A percentile compares a stretch with the other conserved stretches of the same genome.
These are phyloP conservation scores for Niebla homalea DNA, from an alignment of 495 filamentous ascomycete species.

Conservation along the genomic window DNA sequence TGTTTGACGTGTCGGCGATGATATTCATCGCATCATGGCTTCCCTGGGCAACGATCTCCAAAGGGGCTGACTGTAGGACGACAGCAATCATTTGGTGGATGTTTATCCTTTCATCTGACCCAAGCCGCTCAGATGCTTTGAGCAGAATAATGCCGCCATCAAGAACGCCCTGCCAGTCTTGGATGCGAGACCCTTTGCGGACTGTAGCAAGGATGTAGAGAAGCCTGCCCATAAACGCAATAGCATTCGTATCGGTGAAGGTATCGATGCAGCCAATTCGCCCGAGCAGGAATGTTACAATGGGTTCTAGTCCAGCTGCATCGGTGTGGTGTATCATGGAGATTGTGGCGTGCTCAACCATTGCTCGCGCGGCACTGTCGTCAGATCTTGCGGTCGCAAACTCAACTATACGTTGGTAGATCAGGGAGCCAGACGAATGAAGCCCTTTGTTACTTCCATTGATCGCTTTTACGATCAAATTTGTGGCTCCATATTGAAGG, in stretches of 20 bases:
- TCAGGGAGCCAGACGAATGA: constrained; percentile 66
- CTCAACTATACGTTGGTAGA: constrained; percentile 50
- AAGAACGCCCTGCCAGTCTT: constrained; percentile 56
- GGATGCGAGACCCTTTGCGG: constrained; percentile 61
- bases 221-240: constrained; percentile 43
- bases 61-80: constrained; percentile 58
- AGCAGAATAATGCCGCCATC: constrained; percentile 43
- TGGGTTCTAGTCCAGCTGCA: constrained; percentile 45
- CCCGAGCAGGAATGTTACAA: constrained; percentile 44
- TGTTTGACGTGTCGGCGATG: constrained; percentile 49
- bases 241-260: constrained; percentile 20
- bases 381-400: constrained; percentile 37
- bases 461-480: constrained; percentile 74
- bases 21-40: constrained; percentile 47
- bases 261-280: constrained; percentile 23
- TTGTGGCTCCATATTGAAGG: constrained; percentile 81
- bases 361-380: constrained; percentile 36
- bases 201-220: constrained; percentile 59
- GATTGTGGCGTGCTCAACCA: constrained; percentile 60
- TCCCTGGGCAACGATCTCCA: constrained; percentile 62
- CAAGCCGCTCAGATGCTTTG: constrained; percentile 25
- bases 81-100: constrained; percentile 52
- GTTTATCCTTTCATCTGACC: constrained; percentile 38
- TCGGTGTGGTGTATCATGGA: constrained; percentile 73
- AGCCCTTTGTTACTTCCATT: constrained; percentile 68